Base-by-base conservation (phyloP, 2,329 filamentous ascomycete genomes). In the Cercospora nicotianae region DNA sequence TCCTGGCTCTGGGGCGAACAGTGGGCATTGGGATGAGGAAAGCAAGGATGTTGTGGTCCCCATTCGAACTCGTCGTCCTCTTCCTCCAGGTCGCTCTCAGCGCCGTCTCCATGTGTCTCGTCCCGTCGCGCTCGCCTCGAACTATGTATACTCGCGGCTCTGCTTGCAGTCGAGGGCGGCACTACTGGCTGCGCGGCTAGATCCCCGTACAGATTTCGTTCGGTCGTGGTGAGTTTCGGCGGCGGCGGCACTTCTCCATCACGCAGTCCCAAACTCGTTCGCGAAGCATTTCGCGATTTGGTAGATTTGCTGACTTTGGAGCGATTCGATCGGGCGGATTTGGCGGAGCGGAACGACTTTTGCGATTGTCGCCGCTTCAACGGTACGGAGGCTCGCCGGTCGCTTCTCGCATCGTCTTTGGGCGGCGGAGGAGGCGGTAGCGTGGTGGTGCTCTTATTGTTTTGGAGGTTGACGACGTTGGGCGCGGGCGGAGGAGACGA, bases 11-110 rank as follows among this genome's bases (percentile, higher is more conserved):
- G 84, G 10, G 91, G 77, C 0, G 94, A 89, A 5, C 97, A 94
- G 79, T 99, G 94, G 0, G 94, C 91, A 76, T 98, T 98, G 45
- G 93, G 83, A 77, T 98, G 95, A 60, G 95, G 95, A 77, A 90
- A 98, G 79, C 95, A 99, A 4, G 95, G 94, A 78, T 99, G 95
- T 48, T 91, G 89, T 13, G 94, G 93, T 0, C 95, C 94, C 95
- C 95, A 99, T 79, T 93, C 88, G 62, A 93, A 88, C 63, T 89
- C 84, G 30, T 88, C 89, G 23, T 87, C 85, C 60, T 89, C 86
- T 31, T 64, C 62, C 4, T 53, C 62, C 36, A 39, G 23, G 51
- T 58, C 26, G 26, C 20, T 59, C 13, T 53, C 57, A 13, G 76
- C 79, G 59, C 89, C 86, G 33, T 84, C 77, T 10, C 59, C 68